These are phyloP conservation scores for Fusarium hainanense DNA, from an alignment of 2,329 filamentous ascomycete species.

Conservation along the genomic window DNA sequence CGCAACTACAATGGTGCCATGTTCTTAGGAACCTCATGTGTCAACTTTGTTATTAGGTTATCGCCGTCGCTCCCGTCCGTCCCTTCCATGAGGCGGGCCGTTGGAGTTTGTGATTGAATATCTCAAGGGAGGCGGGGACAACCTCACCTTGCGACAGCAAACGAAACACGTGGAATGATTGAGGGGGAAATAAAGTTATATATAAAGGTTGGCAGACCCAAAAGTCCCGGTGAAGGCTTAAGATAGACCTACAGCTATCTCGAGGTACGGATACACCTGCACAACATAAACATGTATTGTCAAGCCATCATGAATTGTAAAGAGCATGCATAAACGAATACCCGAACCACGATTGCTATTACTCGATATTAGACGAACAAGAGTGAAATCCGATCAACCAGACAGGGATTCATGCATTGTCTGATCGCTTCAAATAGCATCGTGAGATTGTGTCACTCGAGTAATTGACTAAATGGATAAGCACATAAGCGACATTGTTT, in stretches of 20 bases:
- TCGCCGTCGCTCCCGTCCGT: neutral
- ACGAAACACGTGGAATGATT: slow-evolving; percentile 1
- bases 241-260: neutral
- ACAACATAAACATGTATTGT: neutral
- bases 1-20: slow-evolving; percentile 1
- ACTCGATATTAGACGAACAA: neutral
- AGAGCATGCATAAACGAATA: neutral
- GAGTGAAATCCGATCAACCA: neutral
- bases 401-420: slow-evolving; percentile 2
- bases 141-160: slow-evolving; percentile 7
- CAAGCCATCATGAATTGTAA: neutral
- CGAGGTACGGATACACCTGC: neutral
- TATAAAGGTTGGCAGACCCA: neutral
- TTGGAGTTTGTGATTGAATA: slow-evolving; percentile 6
- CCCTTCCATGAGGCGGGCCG: neutral
- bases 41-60: neutral
- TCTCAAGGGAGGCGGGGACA: slow-evolving; percentile 18
- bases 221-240: neutral
- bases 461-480: slow-evolving; percentile 1
- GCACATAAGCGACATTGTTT: slow-evolving; percentile 3
- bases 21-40: neutral
- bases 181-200: neutral
- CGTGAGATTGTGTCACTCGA: slow-evolving; percentile 14
- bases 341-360: neutral
- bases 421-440: slow-evolving; percentile 11